Percentiles rank a stretch among this genome's conserved stretches.
Evolutionary conservation across 148 eudicot genomes (phyloP).

Genomic region (Rhododendron molle): DNA sequence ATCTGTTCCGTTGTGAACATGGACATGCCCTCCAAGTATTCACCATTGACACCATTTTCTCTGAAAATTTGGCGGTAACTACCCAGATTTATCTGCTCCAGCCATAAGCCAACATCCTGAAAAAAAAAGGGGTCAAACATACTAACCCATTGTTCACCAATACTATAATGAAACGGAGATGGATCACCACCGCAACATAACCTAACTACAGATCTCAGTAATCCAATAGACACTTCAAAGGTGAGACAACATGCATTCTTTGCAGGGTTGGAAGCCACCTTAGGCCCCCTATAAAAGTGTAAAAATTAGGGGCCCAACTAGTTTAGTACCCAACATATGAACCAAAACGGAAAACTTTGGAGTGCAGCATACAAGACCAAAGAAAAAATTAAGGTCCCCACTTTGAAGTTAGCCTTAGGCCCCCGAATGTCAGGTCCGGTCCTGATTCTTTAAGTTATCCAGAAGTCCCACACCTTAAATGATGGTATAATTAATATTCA

Average conservation of each 20-base stretch:
- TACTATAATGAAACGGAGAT: background rate
- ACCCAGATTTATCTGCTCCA: constrained; percentile 87
- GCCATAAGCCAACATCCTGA: constrained; percentile 97
- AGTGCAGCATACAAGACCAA: background rate
- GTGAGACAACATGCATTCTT: background rate
- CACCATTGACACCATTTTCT: constrained; percentile 91
- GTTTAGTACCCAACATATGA: background rate
- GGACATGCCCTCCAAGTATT: constrained; percentile 96
- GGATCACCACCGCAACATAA: background rate
- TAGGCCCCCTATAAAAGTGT: background rate
- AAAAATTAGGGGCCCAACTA: background rate
- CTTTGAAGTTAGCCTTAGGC: background rate
- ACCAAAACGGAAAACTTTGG: background rate
- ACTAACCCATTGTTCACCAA: background rate
- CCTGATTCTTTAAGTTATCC: background rate
- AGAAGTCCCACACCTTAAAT: background rate
- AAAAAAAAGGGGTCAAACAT: constrained; percentile 8
- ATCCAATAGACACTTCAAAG: background rate
- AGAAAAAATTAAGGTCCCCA: background rate
- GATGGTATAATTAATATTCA: background rate
- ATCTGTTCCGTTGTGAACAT: constrained; percentile 97
- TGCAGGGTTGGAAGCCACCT: background rate
- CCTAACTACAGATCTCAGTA: background rate
- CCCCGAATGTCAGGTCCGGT: background rate
- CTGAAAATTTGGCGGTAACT: constrained; percentile 70